Conservation (phyloP, 108 stramenopile genomes). For the Conticribra weissflogii region DNA sequence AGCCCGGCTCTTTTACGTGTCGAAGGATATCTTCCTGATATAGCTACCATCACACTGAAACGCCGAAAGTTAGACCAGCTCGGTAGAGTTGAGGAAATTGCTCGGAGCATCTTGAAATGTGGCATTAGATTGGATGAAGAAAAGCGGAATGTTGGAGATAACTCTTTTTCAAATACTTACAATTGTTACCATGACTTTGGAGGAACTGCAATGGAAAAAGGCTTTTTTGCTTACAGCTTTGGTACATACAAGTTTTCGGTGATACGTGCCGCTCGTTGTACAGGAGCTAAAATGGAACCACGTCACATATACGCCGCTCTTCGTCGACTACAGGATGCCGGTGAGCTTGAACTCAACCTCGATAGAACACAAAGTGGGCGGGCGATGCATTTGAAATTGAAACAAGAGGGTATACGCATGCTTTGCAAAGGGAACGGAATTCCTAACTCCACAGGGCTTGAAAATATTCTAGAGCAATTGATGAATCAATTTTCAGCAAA, state of each 20-base stretch:
- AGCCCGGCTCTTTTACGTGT: slow-evolving; percentile 59
- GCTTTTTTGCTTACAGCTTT: slow-evolving; percentile 73
- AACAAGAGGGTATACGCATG: slow-evolving; percentile 45
- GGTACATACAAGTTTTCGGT: slow-evolving; percentile 79
- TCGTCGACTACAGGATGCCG: slow-evolving; percentile 64
- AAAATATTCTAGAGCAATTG: slow-evolving; percentile 15
- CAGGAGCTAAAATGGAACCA: slow-evolving; percentile 76
- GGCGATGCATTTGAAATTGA: slow-evolving; percentile 60
- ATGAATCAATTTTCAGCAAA: slow-evolving; percentile 54
- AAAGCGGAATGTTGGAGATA: slow-evolving; percentile 4
- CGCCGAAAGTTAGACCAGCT: slow-evolving; percentile 70
- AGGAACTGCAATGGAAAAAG: slow-evolving; percentile 53
- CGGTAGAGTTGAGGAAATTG: slow-evolving; percentile 60
- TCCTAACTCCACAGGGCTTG: neutral
- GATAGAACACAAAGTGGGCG: slow-evolving; percentile 58
- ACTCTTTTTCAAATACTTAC: slow-evolving; percentile 4
- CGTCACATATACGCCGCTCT: slow-evolving; percentile 89
- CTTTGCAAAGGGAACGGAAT: slow-evolving; percentile 28
- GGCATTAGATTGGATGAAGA: slow-evolving; percentile 50
- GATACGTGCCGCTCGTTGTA: slow-evolving; percentile 57
- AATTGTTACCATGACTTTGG: slow-evolving; percentile 17
- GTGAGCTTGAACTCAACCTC: slow-evolving; percentile 77
- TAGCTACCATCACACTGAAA: slow-evolving; percentile 70
- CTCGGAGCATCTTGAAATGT: slow-evolving; percentile 56
- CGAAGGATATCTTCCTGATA: slow-evolving; percentile 73